A percentile compares a stretch with the other conserved stretches of the same genome.
These are phyloP conservation scores for Dovyalis caffra DNA, from an alignment of 345 rosid species.

Conservation along the genomic window DNA sequence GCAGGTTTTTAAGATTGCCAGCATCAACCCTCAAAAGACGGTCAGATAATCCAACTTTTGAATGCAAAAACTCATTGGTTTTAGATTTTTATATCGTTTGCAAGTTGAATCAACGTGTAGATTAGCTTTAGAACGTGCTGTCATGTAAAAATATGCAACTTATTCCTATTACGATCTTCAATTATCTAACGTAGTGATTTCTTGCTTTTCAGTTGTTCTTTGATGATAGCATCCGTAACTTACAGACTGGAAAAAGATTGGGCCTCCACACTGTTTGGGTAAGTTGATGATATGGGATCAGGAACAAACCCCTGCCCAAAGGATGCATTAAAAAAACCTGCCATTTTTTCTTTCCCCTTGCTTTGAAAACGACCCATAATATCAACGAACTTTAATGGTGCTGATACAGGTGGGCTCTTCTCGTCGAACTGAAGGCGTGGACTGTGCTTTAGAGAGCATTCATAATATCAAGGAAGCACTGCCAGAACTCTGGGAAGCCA, in stretches of 20 bases:
- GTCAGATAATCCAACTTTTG: conserved; percentile 34
- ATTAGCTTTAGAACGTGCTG: not conserved
- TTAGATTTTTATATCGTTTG: not conserved
- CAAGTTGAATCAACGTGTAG: not conserved
- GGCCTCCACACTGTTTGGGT: conserved; percentile 26
- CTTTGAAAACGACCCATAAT: too few species aligned
- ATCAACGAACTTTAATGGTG: not conserved
- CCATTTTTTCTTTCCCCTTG: too few species aligned
- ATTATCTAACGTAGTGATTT: not conserved
- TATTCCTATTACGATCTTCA: not conserved
- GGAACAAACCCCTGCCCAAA: not conserved
- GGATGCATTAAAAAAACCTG: too few species aligned
- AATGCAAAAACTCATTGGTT: not conserved
- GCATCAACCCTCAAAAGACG: conserved; percentile 59
- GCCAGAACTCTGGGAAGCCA: conserved; percentile 65
- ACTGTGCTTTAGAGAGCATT: conserved; percentile 72
- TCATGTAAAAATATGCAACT: too few species aligned
- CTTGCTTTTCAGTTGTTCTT: conserved; percentile 22
- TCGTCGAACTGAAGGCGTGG: conserved; percentile 56
- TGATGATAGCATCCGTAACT: conserved; percentile 26
- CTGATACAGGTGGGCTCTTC: conserved; percentile 63
- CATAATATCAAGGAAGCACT: conserved; percentile 80
- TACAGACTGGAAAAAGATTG: conserved; percentile 16
- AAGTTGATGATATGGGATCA: conserved; percentile 1
- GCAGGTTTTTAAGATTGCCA: conserved; percentile 57